Conservation (phyloP, 2,329 filamentous ascomycete species). For the Chrysoporthe austroafricana region DNA sequence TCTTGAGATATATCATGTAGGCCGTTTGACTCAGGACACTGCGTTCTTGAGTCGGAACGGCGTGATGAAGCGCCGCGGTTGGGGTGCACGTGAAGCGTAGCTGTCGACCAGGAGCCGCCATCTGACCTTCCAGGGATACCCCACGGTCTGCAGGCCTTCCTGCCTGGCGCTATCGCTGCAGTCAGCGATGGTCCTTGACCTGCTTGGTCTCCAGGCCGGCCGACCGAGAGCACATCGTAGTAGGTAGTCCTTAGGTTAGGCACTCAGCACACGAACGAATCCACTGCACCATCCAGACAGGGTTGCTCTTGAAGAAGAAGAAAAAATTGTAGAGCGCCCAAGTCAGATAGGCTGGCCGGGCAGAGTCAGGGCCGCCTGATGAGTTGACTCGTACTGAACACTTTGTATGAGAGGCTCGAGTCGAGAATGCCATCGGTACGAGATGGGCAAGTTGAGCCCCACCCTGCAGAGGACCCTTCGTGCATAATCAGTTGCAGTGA, state of each 20-base stretch:
- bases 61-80: neutral
- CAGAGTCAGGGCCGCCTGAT: neutral
- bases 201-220: neutral
- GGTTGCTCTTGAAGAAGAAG: neutral
- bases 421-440: conserved; percentile 15
- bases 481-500: conserved; percentile 18
- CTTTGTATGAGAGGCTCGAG: neutral
- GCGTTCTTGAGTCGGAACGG: neutral
- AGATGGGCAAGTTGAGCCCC: conserved; percentile 1
- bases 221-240: neutral
- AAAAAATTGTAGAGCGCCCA: neutral
- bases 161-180: neutral
- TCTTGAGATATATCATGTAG: neutral
- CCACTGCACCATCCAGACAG: neutral
- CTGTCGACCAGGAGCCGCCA: conserved; percentile 3
- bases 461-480: conserved; percentile 11
- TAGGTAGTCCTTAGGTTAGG: neutral
- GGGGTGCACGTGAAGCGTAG: neutral
- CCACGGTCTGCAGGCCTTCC: conserved; percentile 6
- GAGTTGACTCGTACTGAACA: too few relatives aligned
- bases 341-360: too few relatives aligned
- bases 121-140: conserved; percentile 9
- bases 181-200: too few relatives aligned
- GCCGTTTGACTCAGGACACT: neutral
- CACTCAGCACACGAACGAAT: neutral